phyloP scores from a whole-genome alignment of 192 early-diverging fungal genomes.

The Podila epicladia region DNA sequence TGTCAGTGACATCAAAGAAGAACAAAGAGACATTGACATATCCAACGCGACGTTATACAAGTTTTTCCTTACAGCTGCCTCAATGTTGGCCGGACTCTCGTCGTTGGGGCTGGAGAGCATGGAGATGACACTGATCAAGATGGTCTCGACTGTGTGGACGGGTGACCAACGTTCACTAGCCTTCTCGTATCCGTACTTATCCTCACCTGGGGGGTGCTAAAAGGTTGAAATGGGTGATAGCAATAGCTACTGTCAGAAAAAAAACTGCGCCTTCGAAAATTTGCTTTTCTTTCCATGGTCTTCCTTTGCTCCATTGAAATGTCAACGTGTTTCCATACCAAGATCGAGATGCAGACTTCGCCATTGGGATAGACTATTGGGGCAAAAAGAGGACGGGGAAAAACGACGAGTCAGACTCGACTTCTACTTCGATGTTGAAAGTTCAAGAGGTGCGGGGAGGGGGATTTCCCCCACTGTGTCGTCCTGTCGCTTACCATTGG shows the following conservation, averaged over 20 bases:
- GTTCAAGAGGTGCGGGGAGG: too few species aligned
- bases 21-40: not conserved
- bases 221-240: not conserved
- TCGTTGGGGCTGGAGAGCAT: conserved; percentile 97
- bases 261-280: not conserved
- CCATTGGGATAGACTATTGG: conserved; percentile 83
- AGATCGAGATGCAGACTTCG: conserved; percentile 95
- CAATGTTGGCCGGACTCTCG: conserved; percentile 94
- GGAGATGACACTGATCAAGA: conserved; percentile 88
- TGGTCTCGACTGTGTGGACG: conserved; percentile 94
- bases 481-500: conserved; percentile 68
- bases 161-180: conserved; percentile 94
- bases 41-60: not conserved
- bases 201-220: conserved; percentile 78
- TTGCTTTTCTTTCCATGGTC: too few species aligned
- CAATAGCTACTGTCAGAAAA: not conserved
- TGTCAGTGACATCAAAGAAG: not conserved
- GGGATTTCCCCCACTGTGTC: not conserved
- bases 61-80: conserved; percentile 81
- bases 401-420: not conserved
- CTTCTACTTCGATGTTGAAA: not conserved
- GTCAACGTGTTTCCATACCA: conserved; percentile 63
- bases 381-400: not conserved
- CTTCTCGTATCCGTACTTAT: conserved; percentile 92
- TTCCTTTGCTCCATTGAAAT: not conserved